Evolutionary conservation across 129 eudicot species (phyloP), one percentile per base, ranked within the genome.

Genomic region (Solidago caesia): DNA sequence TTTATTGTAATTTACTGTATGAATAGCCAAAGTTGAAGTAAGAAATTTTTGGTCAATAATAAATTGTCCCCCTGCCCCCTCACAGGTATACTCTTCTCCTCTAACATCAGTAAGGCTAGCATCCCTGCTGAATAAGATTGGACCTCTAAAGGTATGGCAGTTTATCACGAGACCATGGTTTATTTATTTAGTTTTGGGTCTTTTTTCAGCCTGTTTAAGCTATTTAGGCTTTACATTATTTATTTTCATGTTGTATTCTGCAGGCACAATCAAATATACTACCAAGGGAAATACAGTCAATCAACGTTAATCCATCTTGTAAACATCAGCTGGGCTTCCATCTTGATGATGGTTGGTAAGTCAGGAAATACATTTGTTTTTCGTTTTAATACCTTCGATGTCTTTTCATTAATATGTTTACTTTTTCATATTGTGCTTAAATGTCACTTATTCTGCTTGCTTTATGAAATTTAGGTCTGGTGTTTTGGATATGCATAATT

Each of bases 291-390:
- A 84, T 94, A 73, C 89, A 87, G 76, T 88, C 96, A 5, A 91
- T 91, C 57, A 80, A 94, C 71, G 78, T 90, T 68, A 86, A 94
- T 79, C 94, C 96, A 44, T 85, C 91, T 57, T 85, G 89, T 76
- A 79, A 88, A 5, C 62, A 83, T 75, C 96, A 89, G 70, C 74
- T 94, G 81, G 97, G 89, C 21, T 94, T 94, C 81, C 99, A 94
- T 87, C 97, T 90, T 66, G 99, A 88, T 58, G 97, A 91, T 85
- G 99, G 99, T 74, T 94, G 99, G 99, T 94, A 91, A 75, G 89
- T 86, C 65, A 16, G 26, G 1, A 74, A 21, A 59, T 67, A 67
- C 14, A 42, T 79, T 6, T 44, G 42, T 48, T 69, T 44, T 4
- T 67, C 45, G 68, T 72, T 47, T 64, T 42, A 43, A 64, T 21